Evolutionary conservation across 345 rosid species (phyloP).

Genomic region (Rubroshorea leprosula): DNA sequence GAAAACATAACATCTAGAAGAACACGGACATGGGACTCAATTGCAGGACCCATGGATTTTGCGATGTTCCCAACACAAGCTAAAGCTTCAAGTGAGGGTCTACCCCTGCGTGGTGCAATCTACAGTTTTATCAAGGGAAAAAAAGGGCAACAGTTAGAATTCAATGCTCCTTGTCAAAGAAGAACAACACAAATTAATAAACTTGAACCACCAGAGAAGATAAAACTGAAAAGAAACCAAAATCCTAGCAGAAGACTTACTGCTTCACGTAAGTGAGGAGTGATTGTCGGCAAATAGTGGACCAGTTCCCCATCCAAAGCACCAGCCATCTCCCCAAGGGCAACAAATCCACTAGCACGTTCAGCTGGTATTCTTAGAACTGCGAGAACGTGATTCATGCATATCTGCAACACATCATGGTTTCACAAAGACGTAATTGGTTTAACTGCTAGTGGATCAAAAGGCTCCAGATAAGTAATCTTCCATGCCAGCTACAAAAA

Average conservation of each 20-base stretch:
- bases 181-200: constrained; percentile 11
- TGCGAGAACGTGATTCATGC: constrained; percentile 91
- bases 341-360: constrained; percentile 94
- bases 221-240: constrained; percentile 17
- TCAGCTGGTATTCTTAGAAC: constrained; percentile 84
- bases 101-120: constrained; percentile 99
- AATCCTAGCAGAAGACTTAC: constrained; percentile 37
- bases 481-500: neutral
- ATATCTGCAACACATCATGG: constrained; percentile 52
- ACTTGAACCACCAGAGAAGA: constrained; percentile 7
- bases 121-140: constrained; percentile 30
- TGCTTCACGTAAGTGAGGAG: constrained; percentile 86
- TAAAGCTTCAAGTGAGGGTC: constrained; percentile 93
- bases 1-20: constrained; percentile 86
- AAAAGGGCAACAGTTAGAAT: constrained; percentile 16
- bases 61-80: constrained; percentile 97
- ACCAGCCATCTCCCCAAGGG: constrained; percentile 99
- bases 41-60: constrained; percentile 80
- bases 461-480: neutral
- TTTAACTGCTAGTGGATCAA: neutral
- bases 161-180: constrained; percentile 1
- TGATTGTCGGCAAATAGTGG: constrained; percentile 93
- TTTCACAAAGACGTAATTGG: neutral
- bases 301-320: constrained; percentile 96
- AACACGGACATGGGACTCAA: constrained; percentile 79